A percentile compares a stretch with the other conserved stretches of the same genome.
These are phyloP conservation scores for Hibiscus tridactylites DNA, from an alignment of 345 rosid genomes.

Conservation along the genomic window DNA sequence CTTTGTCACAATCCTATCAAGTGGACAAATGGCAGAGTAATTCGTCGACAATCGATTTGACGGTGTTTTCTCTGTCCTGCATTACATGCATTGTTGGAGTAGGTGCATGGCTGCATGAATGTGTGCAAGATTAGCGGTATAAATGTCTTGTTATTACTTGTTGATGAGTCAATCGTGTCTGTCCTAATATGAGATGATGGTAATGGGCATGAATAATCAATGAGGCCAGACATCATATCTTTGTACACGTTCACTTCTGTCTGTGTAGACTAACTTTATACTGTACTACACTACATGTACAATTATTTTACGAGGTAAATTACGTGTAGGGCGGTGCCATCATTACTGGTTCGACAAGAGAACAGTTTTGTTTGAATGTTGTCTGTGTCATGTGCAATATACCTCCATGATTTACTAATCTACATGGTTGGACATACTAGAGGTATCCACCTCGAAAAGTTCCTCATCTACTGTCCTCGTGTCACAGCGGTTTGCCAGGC, in stretches of 20 bases:
- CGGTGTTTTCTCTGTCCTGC: constrained; percentile 22
- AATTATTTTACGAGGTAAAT: constrained; percentile 6
- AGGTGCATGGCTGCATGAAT: constrained; percentile 17
- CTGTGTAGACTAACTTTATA: neutral
- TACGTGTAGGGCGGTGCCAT: constrained; percentile 8
- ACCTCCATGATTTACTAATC: neutral
- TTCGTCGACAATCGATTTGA: constrained; percentile 22
- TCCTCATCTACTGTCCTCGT: neutral
- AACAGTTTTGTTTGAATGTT: constrained; percentile 13
- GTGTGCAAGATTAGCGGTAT: neutral
- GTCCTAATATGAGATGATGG: neutral
- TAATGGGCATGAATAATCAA: neutral
- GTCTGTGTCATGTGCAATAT: neutral
- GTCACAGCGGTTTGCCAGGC: neutral
- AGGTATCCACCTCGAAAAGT: constrained; percentile 6
- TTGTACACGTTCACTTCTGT: neutral
- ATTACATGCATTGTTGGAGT: constrained; percentile 24
- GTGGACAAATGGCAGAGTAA: constrained; percentile 25
- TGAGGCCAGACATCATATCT: neutral
- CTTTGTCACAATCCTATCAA: constrained; percentile 65
- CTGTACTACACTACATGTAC: constrained; percentile 6
- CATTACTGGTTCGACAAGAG: constrained; percentile 9
- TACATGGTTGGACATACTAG: constrained; percentile 12
- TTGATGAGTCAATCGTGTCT: constrained; percentile 1
- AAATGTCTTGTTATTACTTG: neutral